Percentiles rank a stretch among this genome's conserved stretches.
These are phyloP conservation scores for Scedosporium minutisporum DNA, from an alignment of 2,329 filamentous ascomycete genomes.

Conservation along the genomic window DNA sequence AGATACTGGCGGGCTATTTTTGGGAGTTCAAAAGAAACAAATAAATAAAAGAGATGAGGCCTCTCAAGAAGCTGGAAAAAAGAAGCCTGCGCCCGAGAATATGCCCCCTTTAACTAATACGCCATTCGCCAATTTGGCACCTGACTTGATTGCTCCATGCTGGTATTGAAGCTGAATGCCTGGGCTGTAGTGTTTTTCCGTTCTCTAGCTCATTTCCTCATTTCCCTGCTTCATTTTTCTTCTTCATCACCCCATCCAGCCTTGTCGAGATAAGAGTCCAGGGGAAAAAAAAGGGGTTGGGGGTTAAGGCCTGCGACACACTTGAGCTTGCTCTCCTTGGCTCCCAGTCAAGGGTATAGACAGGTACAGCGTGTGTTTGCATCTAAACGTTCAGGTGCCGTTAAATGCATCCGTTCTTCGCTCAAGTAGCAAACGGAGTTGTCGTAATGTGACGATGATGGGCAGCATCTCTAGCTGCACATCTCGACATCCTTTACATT, in stretches of 20 bases:
- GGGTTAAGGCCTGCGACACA: not conserved
- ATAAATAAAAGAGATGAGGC: not conserved
- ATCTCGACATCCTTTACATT: not conserved
- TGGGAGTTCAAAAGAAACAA: not conserved
- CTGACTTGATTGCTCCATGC: slow-evolving; percentile 23
- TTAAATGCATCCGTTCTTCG: not conserved
- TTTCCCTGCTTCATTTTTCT: not conserved
- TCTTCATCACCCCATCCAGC: not conserved
- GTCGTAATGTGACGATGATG: not conserved
- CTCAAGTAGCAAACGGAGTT: not conserved
- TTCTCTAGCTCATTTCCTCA: not conserved
- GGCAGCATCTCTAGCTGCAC: not conserved
- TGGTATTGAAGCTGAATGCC: slow-evolving; percentile 14
- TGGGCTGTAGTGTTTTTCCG: not conserved
- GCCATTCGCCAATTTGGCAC: slow-evolving; percentile 29
- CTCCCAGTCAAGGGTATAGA: not conserved
- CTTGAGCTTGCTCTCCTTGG: not conserved
- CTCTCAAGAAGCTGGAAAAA: not conserved
- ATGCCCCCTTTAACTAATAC: slow-evolving; percentile 21
- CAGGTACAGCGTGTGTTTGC: not conserved
- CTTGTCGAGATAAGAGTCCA: not conserved
- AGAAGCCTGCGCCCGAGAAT: slow-evolving; percentile 7
- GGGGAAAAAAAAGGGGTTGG: not conserved
- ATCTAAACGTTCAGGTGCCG: not conserved
- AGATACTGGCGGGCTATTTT: not conserved